Evolutionary conservation across 176 grass and related monocot species (phyloP).

Genomic region (Neostapfia colusana): DNA sequence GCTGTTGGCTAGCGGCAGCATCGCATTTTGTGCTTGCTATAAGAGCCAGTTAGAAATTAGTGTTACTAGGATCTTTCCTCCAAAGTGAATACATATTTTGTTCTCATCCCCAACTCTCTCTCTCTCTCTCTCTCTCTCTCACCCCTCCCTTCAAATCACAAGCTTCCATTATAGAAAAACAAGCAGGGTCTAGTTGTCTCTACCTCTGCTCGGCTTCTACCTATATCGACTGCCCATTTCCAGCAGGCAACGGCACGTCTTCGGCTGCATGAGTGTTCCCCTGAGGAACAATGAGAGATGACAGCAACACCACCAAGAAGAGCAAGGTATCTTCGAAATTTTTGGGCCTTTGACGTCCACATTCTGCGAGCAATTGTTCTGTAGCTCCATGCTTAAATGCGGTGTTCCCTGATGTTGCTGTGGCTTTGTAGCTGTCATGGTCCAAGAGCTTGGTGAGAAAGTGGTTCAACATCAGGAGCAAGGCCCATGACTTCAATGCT

Average conservation of each 20-base stretch:
- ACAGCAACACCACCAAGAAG: constrained; percentile 64
- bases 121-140: neutral
- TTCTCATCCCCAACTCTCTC: constrained; percentile 45
- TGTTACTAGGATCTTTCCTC: constrained; percentile 32
- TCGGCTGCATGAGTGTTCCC: constrained; percentile 58
- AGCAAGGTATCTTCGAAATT: constrained; percentile 63
- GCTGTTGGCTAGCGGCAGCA: constrained; percentile 30
- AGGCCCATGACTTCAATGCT: constrained; percentile 89
- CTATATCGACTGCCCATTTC: constrained; percentile 29
- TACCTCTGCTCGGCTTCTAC: constrained; percentile 32
- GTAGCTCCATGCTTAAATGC: constrained; percentile 12
- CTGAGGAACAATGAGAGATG: constrained; percentile 79
- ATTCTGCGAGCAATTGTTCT: constrained; percentile 5
- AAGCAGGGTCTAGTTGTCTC: constrained; percentile 46
- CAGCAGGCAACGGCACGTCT: constrained; percentile 32
- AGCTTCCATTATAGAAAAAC: constrained; percentile 45
- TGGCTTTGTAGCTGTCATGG: constrained; percentile 66
- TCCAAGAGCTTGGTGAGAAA: constrained; percentile 89
- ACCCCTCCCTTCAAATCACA: constrained; percentile 52
- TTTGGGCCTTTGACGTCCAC: constrained; percentile 9
- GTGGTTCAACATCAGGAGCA: constrained; percentile 96
- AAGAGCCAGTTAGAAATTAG: constrained; percentile 37
- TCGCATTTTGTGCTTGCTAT: constrained; percentile 40
- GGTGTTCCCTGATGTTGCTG: constrained; percentile 18
- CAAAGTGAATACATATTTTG: constrained; percentile 56